phyloP scores from a whole-genome alignment of 768 basidiomycete genomes.

The Lactarius tabidus region DNA sequence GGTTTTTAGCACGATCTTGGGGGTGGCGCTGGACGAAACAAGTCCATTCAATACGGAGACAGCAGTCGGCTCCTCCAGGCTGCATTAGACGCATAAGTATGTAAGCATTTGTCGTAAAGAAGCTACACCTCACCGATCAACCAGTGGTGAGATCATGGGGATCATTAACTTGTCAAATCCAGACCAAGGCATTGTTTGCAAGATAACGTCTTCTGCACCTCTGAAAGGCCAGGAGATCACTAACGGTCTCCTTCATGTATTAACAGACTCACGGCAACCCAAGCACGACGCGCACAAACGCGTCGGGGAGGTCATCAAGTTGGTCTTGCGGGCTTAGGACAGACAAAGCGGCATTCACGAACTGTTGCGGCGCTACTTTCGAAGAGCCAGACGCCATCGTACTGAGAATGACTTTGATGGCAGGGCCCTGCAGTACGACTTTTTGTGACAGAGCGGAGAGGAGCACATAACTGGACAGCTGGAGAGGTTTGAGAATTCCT shows the following conservation, averaged over 20 bases:
- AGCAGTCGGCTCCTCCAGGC: slow-evolving; percentile 11
- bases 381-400: slow-evolving; percentile 50
- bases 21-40: slow-evolving; percentile 1
- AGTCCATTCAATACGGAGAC: slow-evolving; percentile 4
- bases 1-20: neutral
- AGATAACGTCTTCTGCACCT: slow-evolving; percentile 45
- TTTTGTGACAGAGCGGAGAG: slow-evolving; percentile 67
- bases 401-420: slow-evolving; percentile 54
- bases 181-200: slow-evolving; percentile 41
- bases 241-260: neutral
- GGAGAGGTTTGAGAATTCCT: slow-evolving; percentile 4
- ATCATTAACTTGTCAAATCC: slow-evolving; percentile 55
- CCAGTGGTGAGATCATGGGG: slow-evolving; percentile 46
- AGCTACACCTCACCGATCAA: slow-evolving; percentile 32
- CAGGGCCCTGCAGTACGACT: slow-evolving; percentile 52
- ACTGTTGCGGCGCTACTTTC: slow-evolving; percentile 50
- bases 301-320: slow-evolving; percentile 39
- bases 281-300: slow-evolving; percentile 15
- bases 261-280: slow-evolving; percentile 4
- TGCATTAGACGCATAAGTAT: neutral
- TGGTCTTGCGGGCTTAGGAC: slow-evolving; percentile 61
- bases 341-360: slow-evolving; percentile 60
- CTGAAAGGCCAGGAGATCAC: slow-evolving; percentile 32
- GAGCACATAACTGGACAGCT: slow-evolving; percentile 75
- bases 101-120: neutral